phyloP scores from a whole-genome alignment of 192 early-diverging fungal species.

The Backusella mclennaniae region DNA sequence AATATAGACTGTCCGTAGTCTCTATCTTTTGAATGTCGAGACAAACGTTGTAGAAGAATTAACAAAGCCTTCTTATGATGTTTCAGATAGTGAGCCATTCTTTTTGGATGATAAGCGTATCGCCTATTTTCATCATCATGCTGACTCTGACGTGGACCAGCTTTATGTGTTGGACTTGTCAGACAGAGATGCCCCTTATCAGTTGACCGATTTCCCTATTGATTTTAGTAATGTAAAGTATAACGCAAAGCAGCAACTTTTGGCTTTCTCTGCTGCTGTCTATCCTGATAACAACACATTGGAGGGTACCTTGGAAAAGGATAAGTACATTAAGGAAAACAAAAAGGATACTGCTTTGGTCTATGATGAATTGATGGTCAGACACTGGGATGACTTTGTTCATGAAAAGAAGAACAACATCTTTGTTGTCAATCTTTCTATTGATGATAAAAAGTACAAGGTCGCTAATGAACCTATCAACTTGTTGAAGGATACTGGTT shows the following conservation, averaged over 20 bases:
- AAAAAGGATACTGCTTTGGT: constrained; percentile 60
- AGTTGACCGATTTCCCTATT: constrained; percentile 54
- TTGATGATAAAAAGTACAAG: constrained; percentile 36
- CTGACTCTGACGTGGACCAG: constrained; percentile 35
- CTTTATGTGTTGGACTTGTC: constrained; percentile 39
- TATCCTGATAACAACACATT: constrained; percentile 53
- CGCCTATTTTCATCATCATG: constrained; percentile 33
- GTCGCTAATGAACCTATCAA: constrained; percentile 52
- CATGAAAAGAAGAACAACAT: constrained; percentile 63
- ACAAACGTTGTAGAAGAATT: constrained; percentile 43
- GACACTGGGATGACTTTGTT: constrained; percentile 78
- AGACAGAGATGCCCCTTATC: constrained; percentile 34
- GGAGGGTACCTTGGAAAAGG: constrained; percentile 53
- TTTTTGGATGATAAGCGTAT: constrained; percentile 50
- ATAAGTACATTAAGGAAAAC: constrained; percentile 33
- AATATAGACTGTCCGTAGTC: constrained; percentile 52
- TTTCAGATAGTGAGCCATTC: constrained; percentile 42
- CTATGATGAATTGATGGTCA: constrained; percentile 73
- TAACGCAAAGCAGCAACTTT: constrained; percentile 41
- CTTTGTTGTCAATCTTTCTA: constrained; percentile 47
- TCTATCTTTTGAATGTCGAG: constrained; percentile 49
- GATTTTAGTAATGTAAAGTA: constrained; percentile 57
- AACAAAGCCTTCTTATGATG: constrained; percentile 36
- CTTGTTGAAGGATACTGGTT: constrained; percentile 46
- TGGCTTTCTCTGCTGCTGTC: constrained; percentile 71